Percentiles rank a stretch among this genome's conserved stretches.
Evolutionary conservation across 2,329 filamentous ascomycete species (phyloP).

Genomic region (Penicillium sclerotigenum): DNA sequence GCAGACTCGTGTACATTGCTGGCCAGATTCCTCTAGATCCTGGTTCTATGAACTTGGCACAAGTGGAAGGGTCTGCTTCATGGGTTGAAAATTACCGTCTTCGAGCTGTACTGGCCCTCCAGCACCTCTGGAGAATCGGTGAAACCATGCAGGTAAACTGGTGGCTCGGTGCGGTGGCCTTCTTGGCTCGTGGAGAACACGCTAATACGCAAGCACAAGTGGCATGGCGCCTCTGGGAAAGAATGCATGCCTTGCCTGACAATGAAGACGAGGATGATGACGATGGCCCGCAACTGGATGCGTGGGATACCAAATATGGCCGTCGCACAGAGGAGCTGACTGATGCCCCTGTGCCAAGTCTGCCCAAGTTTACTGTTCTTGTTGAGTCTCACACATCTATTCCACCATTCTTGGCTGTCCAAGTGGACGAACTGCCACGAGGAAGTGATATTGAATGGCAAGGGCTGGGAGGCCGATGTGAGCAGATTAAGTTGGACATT

Average conservation of each 20-base stretch:
- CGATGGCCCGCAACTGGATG: conserved; percentile 48
- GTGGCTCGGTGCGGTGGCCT: conserved; percentile 75
- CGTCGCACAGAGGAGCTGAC: conserved; percentile 48
- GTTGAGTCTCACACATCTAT: conserved; percentile 28
- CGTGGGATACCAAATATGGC: conserved; percentile 55
- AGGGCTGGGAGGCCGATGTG: conserved; percentile 57
- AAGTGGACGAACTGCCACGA: conserved; percentile 74
- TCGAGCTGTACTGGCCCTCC: conserved; percentile 70
- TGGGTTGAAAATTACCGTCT: conserved; percentile 46
- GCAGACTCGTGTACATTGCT: conserved; percentile 63
- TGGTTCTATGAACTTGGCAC: conserved; percentile 63
- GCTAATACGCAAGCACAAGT: conserved; percentile 35
- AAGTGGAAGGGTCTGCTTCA: conserved; percentile 4
- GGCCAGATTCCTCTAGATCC: conserved; percentile 90
- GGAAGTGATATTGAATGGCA: conserved; percentile 80
- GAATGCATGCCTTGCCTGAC: conserved; percentile 29
- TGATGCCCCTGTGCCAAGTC: conserved; percentile 20
- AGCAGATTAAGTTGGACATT: conserved; percentile 25
- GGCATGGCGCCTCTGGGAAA: conserved; percentile 48
- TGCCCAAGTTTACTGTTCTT: conserved; percentile 31
- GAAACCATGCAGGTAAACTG: conserved; percentile 66
- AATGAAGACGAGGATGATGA: conserved; percentile 41
- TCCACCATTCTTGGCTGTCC: conserved; percentile 70
- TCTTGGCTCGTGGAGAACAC: conserved; percentile 54
- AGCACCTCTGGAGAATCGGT: conserved; percentile 86